Conservation (phyloP, 225 moss, liverwort and hornwort genomes). For the Bryoerythrophyllum caledonicum region DNA sequence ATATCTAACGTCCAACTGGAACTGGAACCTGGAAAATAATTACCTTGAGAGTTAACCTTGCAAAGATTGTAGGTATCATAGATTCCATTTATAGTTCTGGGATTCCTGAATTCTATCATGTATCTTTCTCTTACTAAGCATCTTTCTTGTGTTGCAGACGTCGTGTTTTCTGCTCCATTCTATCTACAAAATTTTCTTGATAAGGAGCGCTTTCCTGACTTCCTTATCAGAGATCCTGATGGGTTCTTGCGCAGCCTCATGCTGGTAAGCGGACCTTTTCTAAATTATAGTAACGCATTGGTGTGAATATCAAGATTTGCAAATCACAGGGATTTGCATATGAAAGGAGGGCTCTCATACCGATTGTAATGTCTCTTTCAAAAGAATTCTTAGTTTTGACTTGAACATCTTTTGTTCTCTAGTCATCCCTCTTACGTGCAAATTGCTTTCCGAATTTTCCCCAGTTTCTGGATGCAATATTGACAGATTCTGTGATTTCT, state of each 20-base stretch:
- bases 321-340: background rate
- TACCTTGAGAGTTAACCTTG: conserved; percentile 8
- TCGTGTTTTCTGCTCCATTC: conserved; percentile 81
- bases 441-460: background rate
- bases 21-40: background rate
- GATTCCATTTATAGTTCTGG: background rate
- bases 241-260: conserved; percentile 77
- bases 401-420: background rate
- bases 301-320: background rate
- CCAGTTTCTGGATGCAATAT: background rate
- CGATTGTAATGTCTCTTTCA: background rate
- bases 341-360: background rate
- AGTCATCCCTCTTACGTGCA: background rate
- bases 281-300: background rate
- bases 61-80: background rate
- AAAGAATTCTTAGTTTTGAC: background rate
- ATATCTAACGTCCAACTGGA: background rate
- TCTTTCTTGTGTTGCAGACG: conserved; percentile 47
- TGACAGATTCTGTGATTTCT: background rate
- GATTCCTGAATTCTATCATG: background rate
- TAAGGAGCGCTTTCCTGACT: conserved; percentile 76
- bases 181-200: conserved; percentile 90
- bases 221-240: conserved; percentile 74
- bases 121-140: background rate
- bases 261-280: conserved; percentile 57